These are phyloP conservation scores for Arthrocladium fulminans DNA, from an alignment of 2,329 filamentous ascomycete species.

Conservation along the genomic window DNA sequence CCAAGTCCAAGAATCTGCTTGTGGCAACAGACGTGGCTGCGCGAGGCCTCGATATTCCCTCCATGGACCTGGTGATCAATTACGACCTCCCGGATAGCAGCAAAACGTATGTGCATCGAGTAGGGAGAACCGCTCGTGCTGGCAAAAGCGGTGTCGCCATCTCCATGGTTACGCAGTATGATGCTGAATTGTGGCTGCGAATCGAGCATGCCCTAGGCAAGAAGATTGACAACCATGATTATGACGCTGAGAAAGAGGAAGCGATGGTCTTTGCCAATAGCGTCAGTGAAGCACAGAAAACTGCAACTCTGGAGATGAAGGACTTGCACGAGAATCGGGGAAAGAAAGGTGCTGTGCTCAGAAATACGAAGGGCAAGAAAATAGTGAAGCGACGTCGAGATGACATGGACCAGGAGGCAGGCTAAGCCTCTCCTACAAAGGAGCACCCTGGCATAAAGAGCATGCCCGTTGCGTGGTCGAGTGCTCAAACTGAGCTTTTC, in stretches of 20 bases:
- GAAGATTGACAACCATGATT: slow-evolving; percentile 54
- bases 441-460: background rate
- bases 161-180: slow-evolving; percentile 77
- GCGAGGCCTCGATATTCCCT: slow-evolving; percentile 81
- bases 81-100: slow-evolving; percentile 73
- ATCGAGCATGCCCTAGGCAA: slow-evolving; percentile 77
- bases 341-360: slow-evolving; percentile 29
- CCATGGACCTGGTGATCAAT: slow-evolving; percentile 77
- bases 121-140: slow-evolving; percentile 76
- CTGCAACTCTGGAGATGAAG: slow-evolving; percentile 74
- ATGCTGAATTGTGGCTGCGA: slow-evolving; percentile 67
- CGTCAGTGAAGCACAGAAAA: slow-evolving; percentile 73
- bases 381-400: slow-evolving; percentile 45
- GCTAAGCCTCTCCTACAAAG: no score
- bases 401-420: slow-evolving; percentile 69
- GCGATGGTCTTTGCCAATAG: slow-evolving; percentile 70
- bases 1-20: slow-evolving; percentile 71
- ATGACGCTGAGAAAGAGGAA: slow-evolving; percentile 65
- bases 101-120: slow-evolving; percentile 85
- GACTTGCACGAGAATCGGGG: slow-evolving; percentile 55
- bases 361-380: slow-evolving; percentile 40
- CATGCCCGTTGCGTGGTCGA: no score
- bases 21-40: slow-evolving; percentile 88
- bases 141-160: slow-evolving; percentile 77
- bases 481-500: no score